phyloP scores from a whole-genome alignment of 2,329 filamentous ascomycete species.

The Aureobasidium sp. region DNA sequence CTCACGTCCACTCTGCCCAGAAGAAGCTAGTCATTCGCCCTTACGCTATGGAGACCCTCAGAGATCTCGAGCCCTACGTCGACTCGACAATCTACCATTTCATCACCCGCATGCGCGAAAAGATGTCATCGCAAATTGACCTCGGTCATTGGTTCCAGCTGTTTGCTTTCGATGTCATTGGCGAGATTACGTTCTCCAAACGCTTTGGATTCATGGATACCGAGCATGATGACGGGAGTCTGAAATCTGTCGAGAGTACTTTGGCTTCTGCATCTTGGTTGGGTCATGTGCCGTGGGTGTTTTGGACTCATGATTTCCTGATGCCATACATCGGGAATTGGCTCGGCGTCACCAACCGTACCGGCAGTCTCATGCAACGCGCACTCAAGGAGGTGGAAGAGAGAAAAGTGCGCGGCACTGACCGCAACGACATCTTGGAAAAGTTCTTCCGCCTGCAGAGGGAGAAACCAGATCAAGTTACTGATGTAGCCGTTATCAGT shows the following conservation, averaged over 20 bases:
- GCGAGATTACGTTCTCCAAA: conserved; percentile 34
- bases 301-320: conserved; percentile 20
- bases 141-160: conserved; percentile 34
- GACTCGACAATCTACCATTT: conserved; percentile 33
- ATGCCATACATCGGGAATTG: conserved; percentile 6
- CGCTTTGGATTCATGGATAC: conserved; percentile 33
- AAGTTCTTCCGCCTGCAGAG: conserved; percentile 12
- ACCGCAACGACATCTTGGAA: conserved; percentile 12
- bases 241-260: conserved; percentile 28
- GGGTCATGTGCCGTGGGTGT: conserved; percentile 33
- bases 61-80: conserved; percentile 34
- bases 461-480: conserved; percentile 13
- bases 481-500: conserved; percentile 19
- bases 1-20: conserved; percentile 26
- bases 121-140: conserved; percentile 24
- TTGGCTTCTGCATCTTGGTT: conserved; percentile 31
- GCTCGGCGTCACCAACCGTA: conserved; percentile 5
- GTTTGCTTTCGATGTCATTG: conserved; percentile 38
- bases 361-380: not conserved
- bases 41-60: conserved; percentile 29
- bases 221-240: conserved; percentile 29
- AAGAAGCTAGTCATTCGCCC: conserved; percentile 25
- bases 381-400: conserved; percentile 11
- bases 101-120: conserved; percentile 26
- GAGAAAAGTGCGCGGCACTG: not conserved